Percentiles rank a stretch among this genome's conserved stretches.
phyloP scores from a whole-genome alignment of 805 yeast genomes.

The Candida succiphila region DNA sequence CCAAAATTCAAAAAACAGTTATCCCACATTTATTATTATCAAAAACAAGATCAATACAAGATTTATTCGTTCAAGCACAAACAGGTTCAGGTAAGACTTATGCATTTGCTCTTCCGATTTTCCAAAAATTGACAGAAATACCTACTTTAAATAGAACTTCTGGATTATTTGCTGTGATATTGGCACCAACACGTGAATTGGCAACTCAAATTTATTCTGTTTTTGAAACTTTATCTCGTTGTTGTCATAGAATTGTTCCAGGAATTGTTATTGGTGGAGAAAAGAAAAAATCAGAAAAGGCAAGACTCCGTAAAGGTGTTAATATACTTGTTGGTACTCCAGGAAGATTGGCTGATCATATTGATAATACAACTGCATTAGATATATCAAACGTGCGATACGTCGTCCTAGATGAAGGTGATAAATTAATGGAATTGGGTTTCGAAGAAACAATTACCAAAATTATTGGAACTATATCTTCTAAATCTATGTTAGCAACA shows the following conservation, averaged over 20 bases:
- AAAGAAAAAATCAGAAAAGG: slow-evolving; percentile 94
- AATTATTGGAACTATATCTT: slow-evolving; percentile 53
- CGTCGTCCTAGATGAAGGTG: slow-evolving; percentile 95
- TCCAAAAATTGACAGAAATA: slow-evolving; percentile 59
- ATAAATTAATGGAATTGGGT: slow-evolving; percentile 89
- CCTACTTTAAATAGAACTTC: slow-evolving; percentile 44
- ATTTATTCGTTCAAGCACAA: slow-evolving; percentile 88
- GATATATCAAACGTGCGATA: slow-evolving; percentile 69
- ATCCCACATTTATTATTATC: slow-evolving; percentile 48
- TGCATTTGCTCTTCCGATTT: slow-evolving; percentile 76
- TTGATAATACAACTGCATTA: slow-evolving; percentile 76
- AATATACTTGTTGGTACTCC: slow-evolving; percentile 97
- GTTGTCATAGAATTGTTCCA: slow-evolving; percentile 86
- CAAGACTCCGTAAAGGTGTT: slow-evolving; percentile 90
- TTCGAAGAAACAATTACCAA: slow-evolving; percentile 87
- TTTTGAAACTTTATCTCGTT: slow-evolving; percentile 57
- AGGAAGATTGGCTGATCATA: slow-evolving; percentile 90
- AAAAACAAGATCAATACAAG: slow-evolving; percentile 38
- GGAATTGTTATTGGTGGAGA: slow-evolving; percentile 98
- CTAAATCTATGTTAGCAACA: slow-evolving; percentile 26
- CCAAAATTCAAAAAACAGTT: slow-evolving; percentile 77
- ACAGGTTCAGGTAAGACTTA: slow-evolving; percentile 98
- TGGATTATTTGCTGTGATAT: slow-evolving; percentile 81
- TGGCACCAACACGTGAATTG: slow-evolving; percentile 92
- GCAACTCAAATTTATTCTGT: slow-evolving; percentile 86